These are phyloP conservation scores for Arachnopeziza araneosa DNA, from an alignment of 2,329 filamentous ascomycete species.

Conservation along the genomic window DNA sequence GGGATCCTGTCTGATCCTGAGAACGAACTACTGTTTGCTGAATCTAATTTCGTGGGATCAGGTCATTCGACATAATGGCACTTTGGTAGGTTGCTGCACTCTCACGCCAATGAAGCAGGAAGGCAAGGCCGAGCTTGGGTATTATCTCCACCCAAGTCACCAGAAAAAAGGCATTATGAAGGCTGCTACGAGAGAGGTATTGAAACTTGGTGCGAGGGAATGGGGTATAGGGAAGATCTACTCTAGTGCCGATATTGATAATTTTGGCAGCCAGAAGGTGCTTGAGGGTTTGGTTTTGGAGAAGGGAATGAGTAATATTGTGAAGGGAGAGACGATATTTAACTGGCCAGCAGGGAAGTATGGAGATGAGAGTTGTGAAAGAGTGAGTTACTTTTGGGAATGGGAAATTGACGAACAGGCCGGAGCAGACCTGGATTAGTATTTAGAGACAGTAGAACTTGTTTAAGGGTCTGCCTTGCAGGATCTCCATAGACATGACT, in stretches of 20 bases:
- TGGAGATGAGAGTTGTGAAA: background rate
- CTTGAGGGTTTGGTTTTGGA: background rate
- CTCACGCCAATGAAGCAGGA: background rate
- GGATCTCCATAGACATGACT: too few species aligned
- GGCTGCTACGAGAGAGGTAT: background rate
- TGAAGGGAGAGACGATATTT: background rate
- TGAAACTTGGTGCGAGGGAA: slow-evolving; percentile 2
- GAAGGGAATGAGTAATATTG: background rate
- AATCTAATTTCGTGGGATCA: too few species aligned
- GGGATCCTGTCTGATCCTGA: too few species aligned
- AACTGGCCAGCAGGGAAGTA: slow-evolving; percentile 3
- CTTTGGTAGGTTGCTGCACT: background rate
- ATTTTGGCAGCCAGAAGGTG: slow-evolving; percentile 2
- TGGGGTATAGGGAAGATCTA: background rate
- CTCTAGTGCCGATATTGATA: background rate
- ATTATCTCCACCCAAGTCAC: slow-evolving; percentile 6
- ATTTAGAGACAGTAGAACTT: too few species aligned
- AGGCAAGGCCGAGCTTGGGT: slow-evolving; percentile 2
- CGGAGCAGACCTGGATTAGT: background rate
- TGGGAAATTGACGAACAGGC: too few species aligned
- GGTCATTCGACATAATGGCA: slow-evolving; percentile 1
- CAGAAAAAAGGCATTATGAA: slow-evolving; percentile 3
- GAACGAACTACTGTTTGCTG: too few species aligned
- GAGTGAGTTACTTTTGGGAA: background rate
- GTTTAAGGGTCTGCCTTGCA: too few species aligned